phyloP scores from a whole-genome alignment of 306 rosid species.

The Fagus sylvatica region DNA sequence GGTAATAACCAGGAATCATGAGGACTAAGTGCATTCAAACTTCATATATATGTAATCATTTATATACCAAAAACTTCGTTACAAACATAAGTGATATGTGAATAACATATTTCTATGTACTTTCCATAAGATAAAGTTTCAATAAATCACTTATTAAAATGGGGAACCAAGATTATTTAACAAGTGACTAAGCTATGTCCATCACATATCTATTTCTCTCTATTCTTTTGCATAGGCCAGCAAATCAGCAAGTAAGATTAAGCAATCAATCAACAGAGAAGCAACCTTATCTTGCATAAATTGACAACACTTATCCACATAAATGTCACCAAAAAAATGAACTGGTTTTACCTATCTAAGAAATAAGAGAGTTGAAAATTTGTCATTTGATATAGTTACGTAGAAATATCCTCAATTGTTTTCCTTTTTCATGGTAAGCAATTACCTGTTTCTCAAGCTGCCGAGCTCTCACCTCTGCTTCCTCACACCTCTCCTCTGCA shows the following conservation, averaged over 20 bases:
- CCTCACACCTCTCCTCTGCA: conserved; percentile 88
- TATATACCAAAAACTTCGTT: neutral
- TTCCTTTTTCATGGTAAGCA: conserved; percentile 1
- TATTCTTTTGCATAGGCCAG: neutral
- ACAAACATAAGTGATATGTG: neutral
- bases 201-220: neutral
- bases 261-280: neutral
- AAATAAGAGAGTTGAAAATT: neutral
- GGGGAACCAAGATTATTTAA: neutral
- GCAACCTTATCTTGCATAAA: neutral
- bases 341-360: neutral
- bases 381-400: neutral
- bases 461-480: conserved; percentile 82
- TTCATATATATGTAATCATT: neutral
- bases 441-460: conserved; percentile 94
- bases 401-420: neutral
- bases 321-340: neutral
- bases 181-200: neutral
- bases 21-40: neutral
- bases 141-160: neutral
- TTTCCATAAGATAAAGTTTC: neutral
- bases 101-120: neutral
- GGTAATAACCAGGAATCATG: neutral
- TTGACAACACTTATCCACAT: neutral
- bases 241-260: neutral